Evolutionary conservation across 2,329 filamentous ascomycete genomes (phyloP).

Genomic region (Alternaria incomplexa): DNA sequence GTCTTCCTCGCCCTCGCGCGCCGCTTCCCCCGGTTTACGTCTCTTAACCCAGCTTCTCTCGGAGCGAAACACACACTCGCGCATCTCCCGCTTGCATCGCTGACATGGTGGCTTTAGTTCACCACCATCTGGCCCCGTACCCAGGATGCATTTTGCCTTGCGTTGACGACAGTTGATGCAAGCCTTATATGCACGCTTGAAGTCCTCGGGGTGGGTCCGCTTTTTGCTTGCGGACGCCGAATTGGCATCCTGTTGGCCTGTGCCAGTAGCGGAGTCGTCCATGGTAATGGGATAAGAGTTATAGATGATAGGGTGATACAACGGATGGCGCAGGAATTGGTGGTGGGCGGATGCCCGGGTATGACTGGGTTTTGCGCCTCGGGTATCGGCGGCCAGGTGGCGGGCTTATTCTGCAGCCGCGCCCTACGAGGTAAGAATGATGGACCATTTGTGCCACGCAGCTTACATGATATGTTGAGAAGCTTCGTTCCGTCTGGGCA

Average conservation of each 20-base stretch:
- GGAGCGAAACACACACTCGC: constrained; percentile 55
- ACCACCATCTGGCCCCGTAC: constrained; percentile 49
- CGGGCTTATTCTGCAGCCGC: background rate
- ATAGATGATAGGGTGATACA: constrained; percentile 24
- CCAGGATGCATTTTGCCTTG: constrained; percentile 60
- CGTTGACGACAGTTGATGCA: constrained; percentile 60
- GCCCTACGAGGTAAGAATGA: background rate
- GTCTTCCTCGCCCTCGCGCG: constrained; percentile 30
- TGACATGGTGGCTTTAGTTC: constrained; percentile 55
- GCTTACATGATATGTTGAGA: background rate
- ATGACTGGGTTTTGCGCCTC: constrained; percentile 31
- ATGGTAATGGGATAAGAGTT: constrained; percentile 15
- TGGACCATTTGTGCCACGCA: background rate
- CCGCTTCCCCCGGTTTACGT: constrained; percentile 40
- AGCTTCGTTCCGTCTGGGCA: background rate
- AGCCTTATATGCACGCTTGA: constrained; percentile 62
- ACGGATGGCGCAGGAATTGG: constrained; percentile 37
- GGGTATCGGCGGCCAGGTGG: constrained; percentile 19
- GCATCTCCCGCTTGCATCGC: constrained; percentile 58
- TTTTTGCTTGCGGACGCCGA: constrained; percentile 32
- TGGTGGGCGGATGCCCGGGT: background rate
- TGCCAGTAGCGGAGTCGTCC: constrained; percentile 22
- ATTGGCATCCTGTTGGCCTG: constrained; percentile 22
- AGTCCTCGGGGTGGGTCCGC: constrained; percentile 50
- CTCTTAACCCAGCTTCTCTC: constrained; percentile 49